Base-by-base conservation (phyloP, 2,329 filamentous ascomycete species). In the Peltaster fructicola region DNA sequence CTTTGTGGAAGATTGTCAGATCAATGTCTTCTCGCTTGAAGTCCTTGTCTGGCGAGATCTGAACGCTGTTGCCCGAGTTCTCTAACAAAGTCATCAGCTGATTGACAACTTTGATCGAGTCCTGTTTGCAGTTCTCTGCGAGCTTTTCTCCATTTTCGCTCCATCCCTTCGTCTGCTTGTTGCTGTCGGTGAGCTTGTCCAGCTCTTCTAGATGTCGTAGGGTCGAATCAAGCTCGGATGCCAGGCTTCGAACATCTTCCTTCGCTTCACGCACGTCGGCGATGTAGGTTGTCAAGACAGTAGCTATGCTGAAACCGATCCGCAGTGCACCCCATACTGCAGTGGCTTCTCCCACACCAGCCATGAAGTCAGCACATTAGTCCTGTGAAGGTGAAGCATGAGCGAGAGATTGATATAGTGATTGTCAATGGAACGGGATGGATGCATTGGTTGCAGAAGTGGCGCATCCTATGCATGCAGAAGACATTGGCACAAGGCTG, bases 221-320 rank as follows among this genome's bases (percentile, higher is more conserved):
- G 6, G 30, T 32, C 5, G 27, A 18, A 7, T 24, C 25, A 8
- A 32, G 23, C 18, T 32, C 22, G 11, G 14, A 14, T 3, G 30
- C 30, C 9, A 32, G 30, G 15, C 17, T 22, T 9, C 22, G 22
- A 13, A 32, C 30, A 11, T 29, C 26, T 8, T 32, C 27, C 8
- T 19, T 19, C 8, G 24, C 29, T n/a, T 30, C 30, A 8, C 24
- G 22, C 16, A 17, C 27, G 15, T 32, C 27, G 18, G 27, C 30
- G 14, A 32, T 30, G 17, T 32, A 32, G 9, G 27, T 28, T 6
- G 25, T 32, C n/a, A 32, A 22, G 15, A 17, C 17, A 8, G 23
- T 24, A 8, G 30, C 30, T n/a, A 32, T 18, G 17, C 20, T 27
- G 24, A 32, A 32, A n/a, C 30, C 30, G 18, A 32, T 21, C 11